A percentile compares a stretch with the other conserved stretches of the same genome.
phyloP scores from a whole-genome alignment of 805 yeast species.

The Alloascoidea africana region DNA sequence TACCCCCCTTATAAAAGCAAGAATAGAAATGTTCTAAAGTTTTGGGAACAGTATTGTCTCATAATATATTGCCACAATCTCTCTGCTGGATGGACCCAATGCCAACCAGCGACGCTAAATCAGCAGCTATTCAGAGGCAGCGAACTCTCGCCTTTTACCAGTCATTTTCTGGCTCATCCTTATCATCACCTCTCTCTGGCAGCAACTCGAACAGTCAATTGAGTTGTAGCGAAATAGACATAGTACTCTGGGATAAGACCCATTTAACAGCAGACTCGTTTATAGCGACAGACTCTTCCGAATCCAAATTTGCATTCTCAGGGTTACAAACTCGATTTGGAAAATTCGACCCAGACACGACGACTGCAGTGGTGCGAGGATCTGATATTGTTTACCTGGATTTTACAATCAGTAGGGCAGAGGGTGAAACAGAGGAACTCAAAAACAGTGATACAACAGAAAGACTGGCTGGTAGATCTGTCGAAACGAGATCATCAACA shows the following conservation, averaged over 20 bases:
- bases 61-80: no score
- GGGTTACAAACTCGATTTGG: constrained; percentile 11
- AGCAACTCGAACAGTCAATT: no score
- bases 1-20: no score
- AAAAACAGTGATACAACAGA: no score
- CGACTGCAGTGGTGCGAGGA: constrained; percentile 9
- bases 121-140: constrained; percentile 7
- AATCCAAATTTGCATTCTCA: constrained; percentile 8
- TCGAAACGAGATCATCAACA: not conserved
- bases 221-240: no score
- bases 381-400: constrained; percentile 8
- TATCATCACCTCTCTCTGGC: not conserved
- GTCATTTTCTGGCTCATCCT: constrained; percentile 3
- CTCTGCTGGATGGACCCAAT: no score
- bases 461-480: not conserved
- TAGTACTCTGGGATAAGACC: constrained; percentile 3
- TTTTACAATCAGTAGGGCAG: no score
- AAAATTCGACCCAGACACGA: constrained; percentile 3
- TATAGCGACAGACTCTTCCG: constrained; percentile 10
- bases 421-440: no score
- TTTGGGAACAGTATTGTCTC: no score
- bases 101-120: no score
- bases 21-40: no score
- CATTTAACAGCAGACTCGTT: constrained; percentile 6
- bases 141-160: constrained; percentile 7